These are phyloP conservation scores for Solanum hybrid DNA, from an alignment of 305 asterid species.

Conservation along the genomic window DNA sequence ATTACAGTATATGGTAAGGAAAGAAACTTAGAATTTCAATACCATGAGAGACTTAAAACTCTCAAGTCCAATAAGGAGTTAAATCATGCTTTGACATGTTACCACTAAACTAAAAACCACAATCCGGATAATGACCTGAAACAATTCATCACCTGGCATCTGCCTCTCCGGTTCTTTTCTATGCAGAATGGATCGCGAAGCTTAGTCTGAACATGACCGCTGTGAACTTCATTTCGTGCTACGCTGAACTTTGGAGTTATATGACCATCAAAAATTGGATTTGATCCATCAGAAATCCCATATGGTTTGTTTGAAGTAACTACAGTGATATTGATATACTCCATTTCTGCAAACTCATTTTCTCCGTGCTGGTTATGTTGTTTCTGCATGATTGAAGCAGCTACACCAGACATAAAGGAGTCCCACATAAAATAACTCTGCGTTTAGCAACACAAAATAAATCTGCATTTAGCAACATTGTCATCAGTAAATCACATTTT, in stretches of 20 bases:
- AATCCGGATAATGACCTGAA: background rate
- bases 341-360: slow-evolving; percentile 81
- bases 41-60: background rate
- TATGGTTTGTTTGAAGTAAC: slow-evolving; percentile 75
- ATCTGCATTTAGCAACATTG: slow-evolving; percentile 7
- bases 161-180: slow-evolving; percentile 48
- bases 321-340: slow-evolving; percentile 69
- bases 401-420: slow-evolving; percentile 69
- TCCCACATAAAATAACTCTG: slow-evolving; percentile 96
- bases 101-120: background rate
- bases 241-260: slow-evolving; percentile 42
- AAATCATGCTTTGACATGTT: background rate
- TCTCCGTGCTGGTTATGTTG: slow-evolving; percentile 35
- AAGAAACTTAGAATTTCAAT: background rate
- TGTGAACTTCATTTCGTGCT: slow-evolving; percentile 52
- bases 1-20: background rate
- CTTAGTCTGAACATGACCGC: slow-evolving; percentile 78
- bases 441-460: slow-evolving; percentile 18
- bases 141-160: slow-evolving; percentile 50
- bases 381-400: slow-evolving; percentile 71
- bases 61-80: background rate
- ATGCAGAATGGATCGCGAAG: slow-evolving; percentile 70
- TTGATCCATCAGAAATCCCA: slow-evolving; percentile 58
- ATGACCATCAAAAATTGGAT: slow-evolving; percentile 57
- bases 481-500: slow-evolving; percentile 3